phyloP scores from a whole-genome alignment of 352 stramenopile species.

The Nothophytophthora sp. region DNA sequence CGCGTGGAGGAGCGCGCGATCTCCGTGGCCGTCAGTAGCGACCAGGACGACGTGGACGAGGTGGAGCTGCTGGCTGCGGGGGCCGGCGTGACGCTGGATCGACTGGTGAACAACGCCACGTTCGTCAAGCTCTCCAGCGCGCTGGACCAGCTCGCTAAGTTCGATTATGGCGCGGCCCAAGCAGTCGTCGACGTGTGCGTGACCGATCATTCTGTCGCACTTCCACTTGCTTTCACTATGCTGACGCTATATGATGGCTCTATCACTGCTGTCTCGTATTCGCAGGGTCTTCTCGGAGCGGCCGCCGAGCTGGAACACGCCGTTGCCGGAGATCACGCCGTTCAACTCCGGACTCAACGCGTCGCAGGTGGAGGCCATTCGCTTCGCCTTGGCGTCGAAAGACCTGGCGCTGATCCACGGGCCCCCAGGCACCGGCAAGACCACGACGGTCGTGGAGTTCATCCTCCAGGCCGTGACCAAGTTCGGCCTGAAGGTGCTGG shows the following conservation, averaged over 20 bases:
- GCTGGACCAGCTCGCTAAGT: slow-evolving; percentile 71
- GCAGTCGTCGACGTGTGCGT: slow-evolving; percentile 67
- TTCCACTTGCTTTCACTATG: background rate
- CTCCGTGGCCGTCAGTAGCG: slow-evolving; percentile 45
- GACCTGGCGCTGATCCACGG: slow-evolving; percentile 93
- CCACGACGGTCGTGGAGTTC: slow-evolving; percentile 97
- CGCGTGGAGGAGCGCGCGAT: slow-evolving; percentile 62
- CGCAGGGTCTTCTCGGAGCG: slow-evolving; percentile 55
- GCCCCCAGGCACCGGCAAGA: slow-evolving; percentile 95
- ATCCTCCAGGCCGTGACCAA: slow-evolving; percentile 92
- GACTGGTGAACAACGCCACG: slow-evolving; percentile 87
- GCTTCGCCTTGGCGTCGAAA: slow-evolving; percentile 81
- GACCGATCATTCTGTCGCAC: background rate
- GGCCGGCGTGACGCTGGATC: slow-evolving; percentile 63
- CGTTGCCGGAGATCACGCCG: slow-evolving; percentile 41
- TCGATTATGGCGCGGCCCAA: slow-evolving; percentile 55
- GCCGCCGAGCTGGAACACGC: slow-evolving; percentile 54
- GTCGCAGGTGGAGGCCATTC: slow-evolving; percentile 77
- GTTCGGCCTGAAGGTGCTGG: slow-evolving; percentile 91
- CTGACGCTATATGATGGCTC: background rate
- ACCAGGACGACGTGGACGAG: slow-evolving; percentile 66
- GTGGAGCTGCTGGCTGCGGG: slow-evolving; percentile 30
- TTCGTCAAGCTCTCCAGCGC: slow-evolving; percentile 69
- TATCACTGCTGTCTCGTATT: background rate
- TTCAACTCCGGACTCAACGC: slow-evolving; percentile 65